These are phyloP conservation scores for Posidonia oceanica DNA, from an alignment of 116 monocot species.

Conservation along the genomic window DNA sequence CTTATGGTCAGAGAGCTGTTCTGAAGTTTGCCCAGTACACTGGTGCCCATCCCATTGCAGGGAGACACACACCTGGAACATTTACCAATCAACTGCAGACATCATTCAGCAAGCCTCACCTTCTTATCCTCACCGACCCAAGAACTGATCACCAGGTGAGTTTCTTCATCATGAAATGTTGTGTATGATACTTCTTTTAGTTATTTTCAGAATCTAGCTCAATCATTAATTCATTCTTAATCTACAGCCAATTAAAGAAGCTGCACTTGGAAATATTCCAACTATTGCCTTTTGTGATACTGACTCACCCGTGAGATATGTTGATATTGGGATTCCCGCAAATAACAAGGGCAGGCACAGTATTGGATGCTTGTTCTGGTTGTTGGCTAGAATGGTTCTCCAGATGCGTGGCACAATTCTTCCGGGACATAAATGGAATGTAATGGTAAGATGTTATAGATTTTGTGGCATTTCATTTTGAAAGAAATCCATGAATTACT, in stretches of 20 bases:
- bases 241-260: slow-evolving; percentile 35
- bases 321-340: slow-evolving; percentile 38
- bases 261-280: slow-evolving; percentile 31
- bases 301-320: slow-evolving; percentile 37
- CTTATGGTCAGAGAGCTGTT: slow-evolving; percentile 41
- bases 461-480: too few species aligned
- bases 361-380: slow-evolving; percentile 37
- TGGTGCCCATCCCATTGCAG: slow-evolving; percentile 35
- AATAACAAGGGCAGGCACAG: slow-evolving; percentile 37
- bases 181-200: background rate
- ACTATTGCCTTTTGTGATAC: slow-evolving; percentile 41
- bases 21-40: slow-evolving; percentile 35
- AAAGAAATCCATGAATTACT: too few species aligned
- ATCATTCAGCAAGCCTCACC: slow-evolving; percentile 37
- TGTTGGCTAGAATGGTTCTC: slow-evolving; percentile 34
- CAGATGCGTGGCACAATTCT: slow-evolving; percentile 31
- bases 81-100: slow-evolving; percentile 42
- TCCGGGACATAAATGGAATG: slow-evolving; percentile 36
- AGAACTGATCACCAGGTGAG: slow-evolving; percentile 38
- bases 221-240: background rate
- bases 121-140: slow-evolving; percentile 37
- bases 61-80: slow-evolving; percentile 36
- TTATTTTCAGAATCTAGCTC: too few species aligned
- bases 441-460: slow-evolving; percentile 14
- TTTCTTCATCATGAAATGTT: background rate